A percentile compares a stretch with the other conserved stretches of the same genome.
Conservation (phyloP, 768 basidiomycete species). For the Boletus patriciae region DNA sequence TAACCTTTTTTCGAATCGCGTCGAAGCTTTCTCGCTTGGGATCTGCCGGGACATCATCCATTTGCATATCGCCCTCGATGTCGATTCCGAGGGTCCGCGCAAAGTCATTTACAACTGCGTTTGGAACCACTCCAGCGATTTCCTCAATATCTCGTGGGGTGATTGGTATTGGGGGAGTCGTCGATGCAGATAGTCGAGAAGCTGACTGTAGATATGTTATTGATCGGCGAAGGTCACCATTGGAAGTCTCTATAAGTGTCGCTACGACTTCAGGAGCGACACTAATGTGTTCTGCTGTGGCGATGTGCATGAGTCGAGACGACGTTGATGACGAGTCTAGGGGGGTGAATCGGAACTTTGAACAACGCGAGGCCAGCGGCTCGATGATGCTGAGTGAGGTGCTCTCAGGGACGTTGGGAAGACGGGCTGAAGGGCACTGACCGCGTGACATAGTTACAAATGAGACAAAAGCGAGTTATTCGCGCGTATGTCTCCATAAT, state of each 20-base stretch:
- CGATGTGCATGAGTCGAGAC: slow-evolving; percentile 76
- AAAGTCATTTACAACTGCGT: slow-evolving; percentile 64
- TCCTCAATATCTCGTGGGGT: slow-evolving; percentile 84
- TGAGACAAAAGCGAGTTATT: slow-evolving; percentile 96
- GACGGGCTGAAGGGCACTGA: slow-evolving; percentile 35
- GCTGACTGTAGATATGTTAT: slow-evolving; percentile 99
- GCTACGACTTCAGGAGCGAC: slow-evolving; percentile 60
- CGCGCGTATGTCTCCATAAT: slow-evolving; percentile 99
- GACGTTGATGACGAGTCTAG: slow-evolving; percentile 78
- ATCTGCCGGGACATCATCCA: slow-evolving; percentile 33
- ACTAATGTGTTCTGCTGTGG: slow-evolving; percentile 66
- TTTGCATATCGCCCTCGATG: slow-evolving; percentile 53
- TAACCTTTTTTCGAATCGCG: slow-evolving; percentile 68
- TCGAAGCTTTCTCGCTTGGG: slow-evolving; percentile 48
- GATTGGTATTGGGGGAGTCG: slow-evolving; percentile 70
- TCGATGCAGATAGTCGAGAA: slow-evolving; percentile 77
- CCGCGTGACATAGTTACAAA: slow-evolving; percentile 99
- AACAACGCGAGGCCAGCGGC: slow-evolving; percentile 96
- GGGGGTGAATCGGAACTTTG: slow-evolving; percentile 97
- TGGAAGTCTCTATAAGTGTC: slow-evolving; percentile 75
- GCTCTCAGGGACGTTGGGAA: slow-evolving; percentile 1
- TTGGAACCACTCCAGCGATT: slow-evolving; percentile 94
- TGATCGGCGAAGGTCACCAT: slow-evolving; percentile 92
- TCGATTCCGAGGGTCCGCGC: slow-evolving; percentile 75
- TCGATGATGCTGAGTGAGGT: slow-evolving; percentile 80